These are phyloP conservation scores for Yamadazyma sp. DNA, from an alignment of 1,139 yeast genomes.

Conservation along the genomic window DNA sequence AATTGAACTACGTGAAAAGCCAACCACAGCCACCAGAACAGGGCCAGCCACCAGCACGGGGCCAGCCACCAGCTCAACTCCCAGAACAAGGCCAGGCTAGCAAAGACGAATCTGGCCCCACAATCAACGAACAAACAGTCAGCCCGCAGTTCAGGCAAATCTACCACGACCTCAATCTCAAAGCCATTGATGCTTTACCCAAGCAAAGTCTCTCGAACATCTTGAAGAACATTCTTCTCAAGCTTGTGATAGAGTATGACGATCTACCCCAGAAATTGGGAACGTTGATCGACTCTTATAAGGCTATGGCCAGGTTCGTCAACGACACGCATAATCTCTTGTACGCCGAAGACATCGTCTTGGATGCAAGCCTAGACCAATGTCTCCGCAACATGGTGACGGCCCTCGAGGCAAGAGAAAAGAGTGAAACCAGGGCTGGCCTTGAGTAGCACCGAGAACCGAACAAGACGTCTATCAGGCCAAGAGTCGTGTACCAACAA, in stretches of 20 bases:
- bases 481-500: too few relatives aligned
- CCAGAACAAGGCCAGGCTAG: too few relatives aligned
- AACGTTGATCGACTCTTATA: slow-evolving; percentile 27
- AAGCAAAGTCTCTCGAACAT: slow-evolving; percentile 28
- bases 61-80: neutral
- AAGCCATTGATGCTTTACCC: slow-evolving; percentile 26
- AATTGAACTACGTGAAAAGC: slow-evolving; percentile 14
- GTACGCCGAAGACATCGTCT: slow-evolving; percentile 14
- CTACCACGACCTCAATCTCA: slow-evolving; percentile 28
- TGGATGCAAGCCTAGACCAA: slow-evolving; percentile 2
- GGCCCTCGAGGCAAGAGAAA: neutral
- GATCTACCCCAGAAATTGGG: slow-evolving; percentile 26
- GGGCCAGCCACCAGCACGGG: neutral
- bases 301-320: slow-evolving; percentile 25
- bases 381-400: slow-evolving; percentile 3
- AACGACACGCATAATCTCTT: slow-evolving; percentile 27
- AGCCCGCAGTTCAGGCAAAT: slow-evolving; percentile 22
- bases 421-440: neutral
- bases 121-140: slow-evolving; percentile 10
- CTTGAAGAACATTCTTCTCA: slow-evolving; percentile 34
- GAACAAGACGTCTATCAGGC: too few relatives aligned
- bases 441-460: too few relatives aligned
- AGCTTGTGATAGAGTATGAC: slow-evolving; percentile 29
- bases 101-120: neutral
- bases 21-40: neutral